Percentiles rank a stretch among this genome's conserved stretches.
Conservation (phyloP, 1,139 yeast genomes). For the Schizosaccharomyces versatilis region DNA sequence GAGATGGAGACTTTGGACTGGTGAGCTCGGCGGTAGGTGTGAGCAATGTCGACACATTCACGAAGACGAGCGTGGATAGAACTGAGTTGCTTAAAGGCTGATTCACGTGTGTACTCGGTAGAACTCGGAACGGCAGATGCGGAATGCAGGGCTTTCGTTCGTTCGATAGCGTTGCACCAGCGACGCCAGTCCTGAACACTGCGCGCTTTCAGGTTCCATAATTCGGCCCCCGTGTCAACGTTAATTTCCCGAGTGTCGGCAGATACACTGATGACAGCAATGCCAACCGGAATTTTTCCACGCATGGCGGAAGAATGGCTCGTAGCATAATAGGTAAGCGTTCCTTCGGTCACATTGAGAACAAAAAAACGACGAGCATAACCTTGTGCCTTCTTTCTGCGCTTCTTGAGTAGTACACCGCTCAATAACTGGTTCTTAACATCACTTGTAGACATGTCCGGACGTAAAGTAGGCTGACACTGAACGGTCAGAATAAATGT, state of each 20-base stretch:
- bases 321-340: slow-evolving; percentile 60
- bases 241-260: slow-evolving; percentile 45
- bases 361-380: slow-evolving; percentile 68
- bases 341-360: slow-evolving; percentile 59
- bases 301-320: slow-evolving; percentile 48
- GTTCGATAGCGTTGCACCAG: slow-evolving; percentile 63
- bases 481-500: slow-evolving; percentile 33
- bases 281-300: slow-evolving; percentile 76
- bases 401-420: slow-evolving; percentile 57
- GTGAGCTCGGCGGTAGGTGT: neutral
- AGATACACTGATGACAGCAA: slow-evolving; percentile 64
- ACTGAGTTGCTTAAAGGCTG: neutral
- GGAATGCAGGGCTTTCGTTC: neutral
- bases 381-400: slow-evolving; percentile 64
- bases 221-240: slow-evolving; percentile 86
- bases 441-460: slow-evolving; percentile 5
- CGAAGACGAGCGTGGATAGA: neutral
- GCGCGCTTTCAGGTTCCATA: slow-evolving; percentile 67
- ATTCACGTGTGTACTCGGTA: neutral
- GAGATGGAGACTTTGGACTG: neutral
- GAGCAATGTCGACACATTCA: neutral
- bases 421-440: slow-evolving; percentile 33
- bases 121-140: neutral
- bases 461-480: slow-evolving; percentile 1
- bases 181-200: slow-evolving; percentile 43